Conservation (phyloP, 73 alveolate genomes). For the Blepharisma japonicum region DNA sequence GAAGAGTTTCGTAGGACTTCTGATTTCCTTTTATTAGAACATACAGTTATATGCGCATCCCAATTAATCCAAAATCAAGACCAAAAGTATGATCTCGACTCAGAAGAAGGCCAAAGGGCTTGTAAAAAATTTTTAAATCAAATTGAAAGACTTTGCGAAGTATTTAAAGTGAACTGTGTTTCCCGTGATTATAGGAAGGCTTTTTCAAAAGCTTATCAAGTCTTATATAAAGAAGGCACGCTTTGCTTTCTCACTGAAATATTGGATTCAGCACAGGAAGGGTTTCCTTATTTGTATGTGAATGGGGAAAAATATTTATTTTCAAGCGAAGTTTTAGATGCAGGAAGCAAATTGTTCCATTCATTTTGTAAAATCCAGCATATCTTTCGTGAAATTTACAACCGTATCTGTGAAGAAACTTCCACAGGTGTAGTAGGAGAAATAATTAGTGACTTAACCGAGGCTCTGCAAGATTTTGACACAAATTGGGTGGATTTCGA, state of each 20-base stretch:
- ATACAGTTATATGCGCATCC: constrained; percentile 63
- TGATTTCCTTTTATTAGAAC: constrained; percentile 73
- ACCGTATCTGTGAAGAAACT: constrained; percentile 46
- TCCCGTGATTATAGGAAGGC: constrained; percentile 86
- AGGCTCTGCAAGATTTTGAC: constrained; percentile 45
- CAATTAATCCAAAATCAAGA: constrained; percentile 65
- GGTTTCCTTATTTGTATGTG: constrained; percentile 89
- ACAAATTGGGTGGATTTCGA: constrained; percentile 53
- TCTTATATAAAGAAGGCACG: constrained; percentile 83
- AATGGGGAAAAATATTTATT: constrained; percentile 94
- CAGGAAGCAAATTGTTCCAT: constrained; percentile 81
- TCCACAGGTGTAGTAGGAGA: constrained; percentile 43
- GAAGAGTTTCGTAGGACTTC: constrained; percentile 65
- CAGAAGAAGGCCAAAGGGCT: constrained; percentile 87
- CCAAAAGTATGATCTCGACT: constrained; percentile 84
- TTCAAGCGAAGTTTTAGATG: constrained; percentile 85
- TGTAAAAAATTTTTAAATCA: constrained; percentile 77
- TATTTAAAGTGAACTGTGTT: constrained; percentile 35
- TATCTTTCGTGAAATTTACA: constrained; percentile 63
- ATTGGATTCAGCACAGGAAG: constrained; percentile 95
- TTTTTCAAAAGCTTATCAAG: constrained; percentile 88
- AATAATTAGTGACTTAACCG: constrained; percentile 52
- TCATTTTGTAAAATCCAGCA: constrained; percentile 72
- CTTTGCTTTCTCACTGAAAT: constrained; percentile 92
- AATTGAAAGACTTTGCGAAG: constrained; percentile 76